These are phyloP conservation scores for Astragalus glycyphyllos DNA, from an alignment of 306 rosid species.

Conservation along the genomic window DNA sequence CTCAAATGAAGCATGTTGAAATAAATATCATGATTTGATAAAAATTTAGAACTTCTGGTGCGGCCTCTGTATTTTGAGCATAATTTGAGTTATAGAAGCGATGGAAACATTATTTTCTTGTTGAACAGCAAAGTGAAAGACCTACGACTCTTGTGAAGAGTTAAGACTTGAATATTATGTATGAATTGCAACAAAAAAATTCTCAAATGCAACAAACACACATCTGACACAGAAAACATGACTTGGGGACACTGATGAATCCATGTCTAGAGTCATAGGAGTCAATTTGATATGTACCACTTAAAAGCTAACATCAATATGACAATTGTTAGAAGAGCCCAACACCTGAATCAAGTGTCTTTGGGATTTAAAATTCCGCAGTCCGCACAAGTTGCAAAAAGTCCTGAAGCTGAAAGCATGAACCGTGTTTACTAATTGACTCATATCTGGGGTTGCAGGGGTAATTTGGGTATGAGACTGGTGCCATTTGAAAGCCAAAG, in stretches of 20 bases:
- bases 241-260: background rate
- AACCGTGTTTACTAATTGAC: too few species aligned
- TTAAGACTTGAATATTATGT: background rate
- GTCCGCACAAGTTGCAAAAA: slow-evolving; percentile 1
- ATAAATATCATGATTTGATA: too few species aligned
- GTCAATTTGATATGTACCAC: background rate
- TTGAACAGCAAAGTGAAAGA: background rate
- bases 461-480: too few species aligned
- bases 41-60: too few species aligned
- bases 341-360: slow-evolving; percentile 4
- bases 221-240: background rate
- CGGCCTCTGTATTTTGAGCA: too few species aligned
- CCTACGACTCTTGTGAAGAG: too few species aligned
- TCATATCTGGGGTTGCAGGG: too few species aligned
- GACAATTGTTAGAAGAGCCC: slow-evolving; percentile 9
- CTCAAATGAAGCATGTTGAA: too few species aligned
- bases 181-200: background rate
- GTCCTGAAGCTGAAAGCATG: too few species aligned
- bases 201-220: background rate
- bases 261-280: background rate
- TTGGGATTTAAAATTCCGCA: slow-evolving; percentile 1
- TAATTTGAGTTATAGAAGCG: background rate
- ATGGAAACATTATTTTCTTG: background rate
- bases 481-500: too few species aligned
- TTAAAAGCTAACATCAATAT: slow-evolving; percentile 8